These are phyloP conservation scores for Pseudozyma pruni DNA, from an alignment of 1,284 basidiomycete genomes.

Conservation along the genomic window DNA sequence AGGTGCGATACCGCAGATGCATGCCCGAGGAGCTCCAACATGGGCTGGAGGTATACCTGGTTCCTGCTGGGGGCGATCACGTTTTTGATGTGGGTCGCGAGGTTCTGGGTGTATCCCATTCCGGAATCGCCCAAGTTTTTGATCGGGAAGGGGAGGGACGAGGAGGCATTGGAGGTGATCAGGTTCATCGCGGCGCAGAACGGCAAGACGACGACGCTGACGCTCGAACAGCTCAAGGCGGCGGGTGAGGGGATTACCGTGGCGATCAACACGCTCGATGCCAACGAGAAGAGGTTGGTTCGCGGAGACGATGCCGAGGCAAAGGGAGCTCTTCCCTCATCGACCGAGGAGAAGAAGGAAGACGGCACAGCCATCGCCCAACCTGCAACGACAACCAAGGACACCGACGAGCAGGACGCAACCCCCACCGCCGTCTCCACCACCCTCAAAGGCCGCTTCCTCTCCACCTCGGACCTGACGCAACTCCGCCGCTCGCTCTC, in stretches of 20 bases:
- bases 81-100: slow-evolving; percentile 63
- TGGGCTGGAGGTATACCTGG: slow-evolving; percentile 76
- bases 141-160: slow-evolving; percentile 77
- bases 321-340: slow-evolving; percentile 2
- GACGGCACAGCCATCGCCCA: not conserved
- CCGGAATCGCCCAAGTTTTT: slow-evolving; percentile 77
- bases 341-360: slow-evolving; percentile 70
- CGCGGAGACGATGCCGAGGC: slow-evolving; percentile 30
- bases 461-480: slow-evolving; percentile 24
- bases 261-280: slow-evolving; percentile 30
- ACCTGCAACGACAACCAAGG: not conserved
- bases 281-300: slow-evolving; percentile 70
- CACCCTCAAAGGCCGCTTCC: slow-evolving; percentile 16
- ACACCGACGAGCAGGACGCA: not conserved
- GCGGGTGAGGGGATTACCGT: slow-evolving; percentile 51
- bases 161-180: slow-evolving; percentile 77
- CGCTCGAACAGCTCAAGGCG: slow-evolving; percentile 51
- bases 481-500: slow-evolving; percentile 25
- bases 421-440: slow-evolving; percentile 2
- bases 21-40: slow-evolving; percentile 72
- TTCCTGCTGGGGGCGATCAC: slow-evolving; percentile 66
- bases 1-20: slow-evolving; percentile 58
- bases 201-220: slow-evolving; percentile 66
- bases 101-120: slow-evolving; percentile 69
- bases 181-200: slow-evolving; percentile 79